Percentiles rank a stretch among this genome's conserved stretches.
Conservation (phyloP, 2,329 filamentous ascomycete species). For the Mollisiaceae sp. region DNA sequence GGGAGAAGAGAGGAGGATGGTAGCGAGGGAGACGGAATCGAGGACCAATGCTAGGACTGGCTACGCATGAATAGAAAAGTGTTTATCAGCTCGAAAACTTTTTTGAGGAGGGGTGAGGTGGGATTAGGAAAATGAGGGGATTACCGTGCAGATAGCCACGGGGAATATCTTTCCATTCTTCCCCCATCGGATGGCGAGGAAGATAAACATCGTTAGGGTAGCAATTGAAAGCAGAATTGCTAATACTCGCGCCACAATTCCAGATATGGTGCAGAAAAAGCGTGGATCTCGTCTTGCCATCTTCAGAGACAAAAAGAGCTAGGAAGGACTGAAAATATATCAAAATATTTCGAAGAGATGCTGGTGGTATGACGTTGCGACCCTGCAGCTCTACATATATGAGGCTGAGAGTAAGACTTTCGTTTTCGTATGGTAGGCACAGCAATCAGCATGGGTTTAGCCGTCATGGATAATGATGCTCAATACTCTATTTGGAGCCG, state of each 20-base stretch:
- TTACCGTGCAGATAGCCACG: neutral
- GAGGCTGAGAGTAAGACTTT: neutral
- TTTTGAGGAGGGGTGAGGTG: neutral
- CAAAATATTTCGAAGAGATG: neutral
- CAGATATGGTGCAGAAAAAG: neutral
- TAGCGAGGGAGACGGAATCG: neutral
- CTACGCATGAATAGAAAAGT: neutral
- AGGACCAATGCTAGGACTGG: neutral
- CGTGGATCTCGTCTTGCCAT: neutral
- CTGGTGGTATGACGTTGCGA: neutral
- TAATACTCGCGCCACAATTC: neutral
- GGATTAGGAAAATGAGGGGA: neutral
- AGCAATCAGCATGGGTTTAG: neutral
- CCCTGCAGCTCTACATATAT: neutral
- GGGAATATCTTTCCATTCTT: neutral
- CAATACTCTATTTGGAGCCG: neutral
- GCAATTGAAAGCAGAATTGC: neutral
- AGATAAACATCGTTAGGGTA: neutral
- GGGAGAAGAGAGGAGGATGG: neutral
- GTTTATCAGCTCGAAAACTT: neutral
- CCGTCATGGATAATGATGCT: neutral
- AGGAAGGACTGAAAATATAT: neutral
- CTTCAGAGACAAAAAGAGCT: neutral
- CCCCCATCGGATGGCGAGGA: neutral
- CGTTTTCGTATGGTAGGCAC: neutral